These are phyloP conservation scores for Gossypium davidsonii DNA, from an alignment of 441 rosid genomes.

Conservation along the genomic window DNA sequence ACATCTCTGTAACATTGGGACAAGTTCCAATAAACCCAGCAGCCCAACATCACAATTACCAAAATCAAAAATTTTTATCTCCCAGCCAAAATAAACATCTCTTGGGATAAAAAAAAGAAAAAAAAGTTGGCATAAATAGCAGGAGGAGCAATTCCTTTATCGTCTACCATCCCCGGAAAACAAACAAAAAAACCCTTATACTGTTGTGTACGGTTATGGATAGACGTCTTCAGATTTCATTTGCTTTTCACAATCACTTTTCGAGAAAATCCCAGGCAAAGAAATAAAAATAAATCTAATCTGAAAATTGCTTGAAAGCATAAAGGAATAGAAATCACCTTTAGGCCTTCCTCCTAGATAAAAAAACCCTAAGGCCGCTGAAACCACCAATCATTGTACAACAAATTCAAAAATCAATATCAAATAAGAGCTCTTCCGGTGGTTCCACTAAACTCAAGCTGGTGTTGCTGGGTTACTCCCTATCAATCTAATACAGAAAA, in stretches of 20 bases:
- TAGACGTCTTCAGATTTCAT: neutral
- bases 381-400: neutral
- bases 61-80: neutral
- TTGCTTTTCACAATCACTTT: neutral
- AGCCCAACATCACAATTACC: neutral
- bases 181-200: neutral
- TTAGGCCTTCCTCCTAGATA: neutral
- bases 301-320: neutral
- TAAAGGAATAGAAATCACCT: neutral
- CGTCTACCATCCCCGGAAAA: too few relatives aligned
- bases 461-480: conserved; percentile 18
- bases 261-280: neutral
- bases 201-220: neutral
- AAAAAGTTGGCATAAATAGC: neutral
- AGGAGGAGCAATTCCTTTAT: neutral
- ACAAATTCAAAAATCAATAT: neutral
- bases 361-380: neutral
- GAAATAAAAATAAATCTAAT: neutral
- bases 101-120: too few relatives aligned
- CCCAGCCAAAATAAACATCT: neutral
- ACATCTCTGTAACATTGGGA: too few relatives aligned
- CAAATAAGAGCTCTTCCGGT: neutral
- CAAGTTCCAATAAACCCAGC: neutral
- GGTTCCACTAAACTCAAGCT: conserved; percentile 17
- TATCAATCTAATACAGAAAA: conserved; percentile 33